phyloP scores from a whole-genome alignment of 164 flowering plant genomes.

The Stephania yunnanensis region DNA sequence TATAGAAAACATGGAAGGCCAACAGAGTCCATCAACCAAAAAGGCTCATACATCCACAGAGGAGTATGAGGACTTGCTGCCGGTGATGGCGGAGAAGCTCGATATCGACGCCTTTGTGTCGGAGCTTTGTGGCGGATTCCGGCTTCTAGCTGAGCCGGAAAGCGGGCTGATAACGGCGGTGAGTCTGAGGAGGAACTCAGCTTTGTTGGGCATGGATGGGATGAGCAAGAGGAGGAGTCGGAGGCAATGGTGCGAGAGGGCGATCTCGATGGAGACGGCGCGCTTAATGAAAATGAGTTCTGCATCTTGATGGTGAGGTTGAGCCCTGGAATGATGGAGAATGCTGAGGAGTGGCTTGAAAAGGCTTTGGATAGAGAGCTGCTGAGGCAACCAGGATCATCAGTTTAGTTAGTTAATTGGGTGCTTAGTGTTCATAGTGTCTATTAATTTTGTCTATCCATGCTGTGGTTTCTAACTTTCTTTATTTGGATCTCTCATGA shows the following conservation, averaged over 20 bases:
- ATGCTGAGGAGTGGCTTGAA: conserved; percentile 70
- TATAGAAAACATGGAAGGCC: not conserved
- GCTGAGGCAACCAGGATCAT: too few relatives aligned
- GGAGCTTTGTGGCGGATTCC: conserved; percentile 72
- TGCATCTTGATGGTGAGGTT: conserved; percentile 87
- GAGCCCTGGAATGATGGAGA: conserved; percentile 83
- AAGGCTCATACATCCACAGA: not conserved
- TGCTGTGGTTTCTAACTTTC: not conserved
- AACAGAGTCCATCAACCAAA: not conserved
- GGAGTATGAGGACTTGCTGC: conserved; percentile 66
- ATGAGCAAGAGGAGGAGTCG: conserved; percentile 62
- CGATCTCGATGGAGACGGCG: conserved; percentile 86
- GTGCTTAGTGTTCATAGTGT: not conserved
- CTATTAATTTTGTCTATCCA: not conserved
- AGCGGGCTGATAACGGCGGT: conserved; percentile 56
- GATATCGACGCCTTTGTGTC: conserved; percentile 60
- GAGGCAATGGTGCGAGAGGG: conserved; percentile 85
- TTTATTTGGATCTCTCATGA: not conserved
- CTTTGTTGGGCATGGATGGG: conserved; percentile 59
- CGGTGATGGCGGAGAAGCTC: conserved; percentile 88
- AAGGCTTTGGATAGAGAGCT: conserved; percentile 53
- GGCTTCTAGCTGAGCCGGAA: conserved; percentile 53
- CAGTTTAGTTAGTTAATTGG: too few relatives aligned
- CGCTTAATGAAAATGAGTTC: conserved; percentile 61
- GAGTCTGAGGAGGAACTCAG: conserved; percentile 55